These are phyloP conservation scores for Paraconiothyrium brasiliense DNA, from an alignment of 2,329 filamentous ascomycete genomes.

Conservation along the genomic window DNA sequence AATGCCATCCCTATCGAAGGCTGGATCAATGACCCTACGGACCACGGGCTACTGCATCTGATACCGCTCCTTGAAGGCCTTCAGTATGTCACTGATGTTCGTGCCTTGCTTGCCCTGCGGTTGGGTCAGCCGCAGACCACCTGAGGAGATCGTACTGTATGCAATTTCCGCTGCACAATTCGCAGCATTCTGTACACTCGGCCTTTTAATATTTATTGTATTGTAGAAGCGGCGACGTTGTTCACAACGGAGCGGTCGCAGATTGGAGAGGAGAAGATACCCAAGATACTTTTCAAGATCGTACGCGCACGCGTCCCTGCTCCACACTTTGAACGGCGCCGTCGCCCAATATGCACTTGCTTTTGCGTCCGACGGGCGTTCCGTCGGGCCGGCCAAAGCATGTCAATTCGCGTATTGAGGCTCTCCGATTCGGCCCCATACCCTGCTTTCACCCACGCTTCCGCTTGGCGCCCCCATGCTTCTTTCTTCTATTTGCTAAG, in stretches of 20 bases:
- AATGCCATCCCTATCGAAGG: constrained; percentile 99
- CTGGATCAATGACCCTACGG: constrained; percentile 98
- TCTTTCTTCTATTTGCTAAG: constrained; percentile 21
- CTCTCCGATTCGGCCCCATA: constrained; percentile 16
- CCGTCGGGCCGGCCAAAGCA: constrained; percentile 24
- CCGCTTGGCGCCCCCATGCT: constrained; percentile 25
- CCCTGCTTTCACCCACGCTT: constrained; percentile 21
- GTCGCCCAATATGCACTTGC: constrained; percentile 26
- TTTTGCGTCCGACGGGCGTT: constrained; percentile 25
- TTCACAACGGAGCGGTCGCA: constrained; percentile 32
- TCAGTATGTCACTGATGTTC: constrained; percentile 95
- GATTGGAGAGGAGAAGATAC: constrained; percentile 46
- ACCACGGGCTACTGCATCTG: constrained; percentile 92
- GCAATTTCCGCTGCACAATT: constrained; percentile 25
- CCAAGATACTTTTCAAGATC: constrained; percentile 33
- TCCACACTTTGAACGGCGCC: constrained; percentile 14
- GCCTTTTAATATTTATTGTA: constrained; percentile 43
- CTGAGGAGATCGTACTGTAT: constrained; percentile 21
- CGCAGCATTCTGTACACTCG: constrained; percentile 20
- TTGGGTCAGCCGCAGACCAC: constrained; percentile 72
- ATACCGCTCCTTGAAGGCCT: constrained; percentile 92
- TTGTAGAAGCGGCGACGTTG: constrained; percentile 37
- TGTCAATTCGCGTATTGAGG: constrained; percentile 13
- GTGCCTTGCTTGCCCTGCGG: constrained; percentile 86
- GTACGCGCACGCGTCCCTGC: neutral